Base-by-base conservation (phyloP, 1,139 yeast species). In the Taphrina deformans region DNA sequence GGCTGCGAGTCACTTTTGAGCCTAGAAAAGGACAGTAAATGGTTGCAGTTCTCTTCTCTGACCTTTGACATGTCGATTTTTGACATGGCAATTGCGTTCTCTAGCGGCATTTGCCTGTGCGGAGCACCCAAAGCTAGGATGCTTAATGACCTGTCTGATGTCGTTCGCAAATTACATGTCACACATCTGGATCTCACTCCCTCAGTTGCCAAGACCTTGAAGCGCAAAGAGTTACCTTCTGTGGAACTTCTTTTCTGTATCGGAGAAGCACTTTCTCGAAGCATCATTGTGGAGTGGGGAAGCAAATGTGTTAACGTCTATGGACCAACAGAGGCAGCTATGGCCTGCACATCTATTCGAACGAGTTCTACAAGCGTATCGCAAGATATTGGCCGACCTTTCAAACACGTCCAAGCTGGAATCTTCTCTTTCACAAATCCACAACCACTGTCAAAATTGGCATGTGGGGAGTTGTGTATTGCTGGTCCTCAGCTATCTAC, bases 401-500 rank as follows among this genome's bases (percentile, higher is more conserved):
- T 70, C 55, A 41, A 62, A 24, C 56, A 68, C 3, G 61, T 68
- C 3, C 55, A 61, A 12, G 66, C 68, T 21, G 66, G 51, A 14
- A 52, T 70, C 27, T 29, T 70, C 52, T 59, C 61, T 14, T 44
- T 60, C 3, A 60, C 40, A 5, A 23, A 46, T 14, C 10, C 12
- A 1, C 27, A 6, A 5, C 48, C 63, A 0, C 45, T 71, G 9
- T 72, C 75, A 0, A 14, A 55, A 4, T 66, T 67, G 16, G 51
- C 68, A 5, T 55, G 67, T 7, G 75, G 75, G 2, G 73, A 72
- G 53, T 66, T 72, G 4, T 71, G 69, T n/a, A 69, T 72, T n/a
- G 68, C 70, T 2, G 75, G 75, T 2, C 65, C 66, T 16, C 75
- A 72, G 55, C 69, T 73, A 1, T 71, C 74, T 6, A 45, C 66